Base-by-base conservation (phyloP, 768 basidiomycete species). In the Termitomyces heimii region DNA sequence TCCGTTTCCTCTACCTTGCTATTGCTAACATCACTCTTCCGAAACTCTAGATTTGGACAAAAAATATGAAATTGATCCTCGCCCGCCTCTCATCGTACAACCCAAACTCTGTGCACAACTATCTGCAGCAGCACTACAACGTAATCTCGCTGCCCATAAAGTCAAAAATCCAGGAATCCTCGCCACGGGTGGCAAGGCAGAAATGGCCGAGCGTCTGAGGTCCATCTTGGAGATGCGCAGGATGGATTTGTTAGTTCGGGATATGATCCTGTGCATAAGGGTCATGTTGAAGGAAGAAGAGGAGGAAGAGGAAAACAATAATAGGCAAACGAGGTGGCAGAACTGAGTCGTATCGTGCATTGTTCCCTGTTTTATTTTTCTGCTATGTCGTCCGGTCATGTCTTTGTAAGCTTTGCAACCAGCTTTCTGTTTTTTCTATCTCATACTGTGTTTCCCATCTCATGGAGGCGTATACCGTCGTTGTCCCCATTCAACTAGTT, bases 121-220 rank as follows among this genome's bases (percentile, higher is more conserved):
- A 13, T 79, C 83, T 16, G 58, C 63, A 5, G 69, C 71, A 1
- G 83, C 82, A 0, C 70, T 88, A 31, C 76, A 76, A 60, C 72
- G 80, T 12, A 88, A 88, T 61, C 75, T 88, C 5, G 70, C 72
- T 20, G 85, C 77, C 1, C 85, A 88, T 62, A 77, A 82, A 1
- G 70, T 60, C 1, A 12, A 66, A 56, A 83, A 88, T 60, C 61
- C 73, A 22, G 34, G 16, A 18, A 50, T 50, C 18, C 32, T 50
- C 22, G 16, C 16, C 9, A 35, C 34, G 22, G 49, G 49, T 34
- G 49, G 49, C 4, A 50, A 50, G 34, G 22, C 60, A 14, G 81
- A 84, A 64, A 75, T 88, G 75, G 69, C 67, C 4, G 72, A 73
- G 31, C 73, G 84, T 40, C 72, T 88, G 40, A 59, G 63, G 39